Conservation (phyloP, 2,329 filamentous ascomycete species). For the Aquanectria penicillioides region DNA sequence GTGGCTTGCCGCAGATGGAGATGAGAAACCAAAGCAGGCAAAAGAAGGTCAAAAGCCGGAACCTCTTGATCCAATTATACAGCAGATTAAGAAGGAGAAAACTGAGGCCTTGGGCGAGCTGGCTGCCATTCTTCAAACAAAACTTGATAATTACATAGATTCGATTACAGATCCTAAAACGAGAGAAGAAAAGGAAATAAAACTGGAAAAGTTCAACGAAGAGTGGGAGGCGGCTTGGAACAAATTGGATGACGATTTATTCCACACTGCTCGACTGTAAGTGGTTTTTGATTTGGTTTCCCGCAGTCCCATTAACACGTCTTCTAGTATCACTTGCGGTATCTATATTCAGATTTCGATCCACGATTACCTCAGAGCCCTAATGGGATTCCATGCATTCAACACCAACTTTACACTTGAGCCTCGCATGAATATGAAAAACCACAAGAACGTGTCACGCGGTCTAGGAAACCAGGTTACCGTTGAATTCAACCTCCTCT, state of each 20-base stretch:
- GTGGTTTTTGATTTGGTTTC: neutral
- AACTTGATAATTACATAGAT: neutral
- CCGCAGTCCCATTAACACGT: neutral
- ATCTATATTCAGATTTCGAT: slow-evolving; percentile 63
- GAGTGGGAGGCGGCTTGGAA: slow-evolving; percentile 39
- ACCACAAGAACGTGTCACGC: slow-evolving; percentile 38
- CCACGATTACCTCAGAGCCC: slow-evolving; percentile 51
- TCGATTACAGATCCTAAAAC: neutral
- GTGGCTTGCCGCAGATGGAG: neutral
- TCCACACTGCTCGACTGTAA: slow-evolving; percentile 49
- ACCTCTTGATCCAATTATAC: too few species aligned
- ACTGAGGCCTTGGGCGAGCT: neutral
- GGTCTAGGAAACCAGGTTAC: slow-evolving; percentile 48
- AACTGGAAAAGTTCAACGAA: neutral
- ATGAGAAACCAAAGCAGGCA: neutral
- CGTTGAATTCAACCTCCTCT: slow-evolving; percentile 49
- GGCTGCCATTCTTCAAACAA: neutral
- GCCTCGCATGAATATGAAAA: slow-evolving; percentile 36
- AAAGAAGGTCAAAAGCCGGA: neutral
- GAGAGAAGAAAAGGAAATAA: neutral
- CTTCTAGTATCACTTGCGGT: slow-evolving; percentile 57
- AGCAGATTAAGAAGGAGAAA: neutral
- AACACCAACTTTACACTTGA: slow-evolving; percentile 67
- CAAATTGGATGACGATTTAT: slow-evolving; percentile 55
- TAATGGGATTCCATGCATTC: slow-evolving; percentile 60